These are phyloP conservation scores for Blastobotrys malaysiensis DNA, from an alignment of 1,139 yeast species.

Conservation along the genomic window DNA sequence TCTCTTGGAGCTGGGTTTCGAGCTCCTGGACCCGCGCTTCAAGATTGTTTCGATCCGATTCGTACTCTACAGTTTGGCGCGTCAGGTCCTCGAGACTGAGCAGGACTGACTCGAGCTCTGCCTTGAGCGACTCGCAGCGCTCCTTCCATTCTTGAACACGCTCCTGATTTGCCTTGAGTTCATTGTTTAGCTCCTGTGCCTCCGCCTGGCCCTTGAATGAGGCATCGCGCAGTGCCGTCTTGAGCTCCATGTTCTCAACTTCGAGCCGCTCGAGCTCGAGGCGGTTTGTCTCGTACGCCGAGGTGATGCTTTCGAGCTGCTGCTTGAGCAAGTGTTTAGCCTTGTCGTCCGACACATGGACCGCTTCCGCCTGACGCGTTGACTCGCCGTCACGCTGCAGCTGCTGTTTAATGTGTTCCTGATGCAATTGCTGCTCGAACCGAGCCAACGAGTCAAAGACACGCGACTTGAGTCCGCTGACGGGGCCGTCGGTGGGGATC, in stretches of 20 bases:
- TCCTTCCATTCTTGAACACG: slow-evolving; percentile 30
- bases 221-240: slow-evolving; percentile 31
- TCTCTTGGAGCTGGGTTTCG: slow-evolving; percentile 22
- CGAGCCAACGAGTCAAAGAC: slow-evolving; percentile 1
- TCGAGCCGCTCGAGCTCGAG: slow-evolving; percentile 30
- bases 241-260: slow-evolving; percentile 33
- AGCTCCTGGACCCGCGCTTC: slow-evolving; percentile 28
- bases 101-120: slow-evolving; percentile 31
- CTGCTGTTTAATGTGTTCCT: neutral
- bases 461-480: neutral
- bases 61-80: slow-evolving; percentile 34
- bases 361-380: neutral
- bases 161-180: slow-evolving; percentile 25
- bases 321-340: slow-evolving; percentile 18
- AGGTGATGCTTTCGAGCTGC: slow-evolving; percentile 20
- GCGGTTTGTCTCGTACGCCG: slow-evolving; percentile 25
- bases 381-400: neutral
- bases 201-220: slow-evolving; percentile 28
- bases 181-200: slow-evolving; percentile 25
- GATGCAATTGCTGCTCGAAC: slow-evolving; percentile 2
- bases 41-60: slow-evolving; percentile 30
- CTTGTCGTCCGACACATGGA: slow-evolving; percentile 8
- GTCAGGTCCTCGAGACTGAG: slow-evolving; percentile 34
- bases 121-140: slow-evolving; percentile 29
- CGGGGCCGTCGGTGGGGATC: neutral